Conservation (phyloP, 768 basidiomycete genomes). For the Boletellus sp. region DNA sequence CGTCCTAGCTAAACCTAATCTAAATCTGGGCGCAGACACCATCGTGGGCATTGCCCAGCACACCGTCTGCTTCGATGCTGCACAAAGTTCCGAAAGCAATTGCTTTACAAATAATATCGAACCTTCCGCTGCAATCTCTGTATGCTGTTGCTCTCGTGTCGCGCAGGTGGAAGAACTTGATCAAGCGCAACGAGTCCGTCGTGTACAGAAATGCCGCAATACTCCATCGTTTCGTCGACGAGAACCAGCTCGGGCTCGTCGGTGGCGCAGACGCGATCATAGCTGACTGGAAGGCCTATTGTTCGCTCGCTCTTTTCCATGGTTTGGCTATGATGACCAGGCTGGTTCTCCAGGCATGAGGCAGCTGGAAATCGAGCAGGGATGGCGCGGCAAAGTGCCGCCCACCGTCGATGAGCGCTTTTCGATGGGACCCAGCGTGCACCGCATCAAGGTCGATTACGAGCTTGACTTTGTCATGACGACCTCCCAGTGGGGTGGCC, state of each 20-base stretch:
- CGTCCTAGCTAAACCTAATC: no score
- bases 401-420: constrained; percentile 36
- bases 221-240: constrained; percentile 45
- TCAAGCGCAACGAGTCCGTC: constrained; percentile 42
- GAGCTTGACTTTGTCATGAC: constrained; percentile 54
- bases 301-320: constrained; percentile 33
- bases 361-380: constrained; percentile 41
- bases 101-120: constrained; percentile 44
- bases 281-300: constrained; percentile 55
- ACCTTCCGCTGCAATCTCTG: constrained; percentile 48
- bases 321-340: background rate
- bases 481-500: constrained; percentile 51
- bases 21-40: no score
- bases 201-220: constrained; percentile 58
- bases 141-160: constrained; percentile 35
- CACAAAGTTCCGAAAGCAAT: constrained; percentile 53
- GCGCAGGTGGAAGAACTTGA: constrained; percentile 45
- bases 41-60: no score
- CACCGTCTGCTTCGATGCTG: constrained; percentile 29
- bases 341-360: constrained; percentile 39
- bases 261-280: constrained; percentile 29
- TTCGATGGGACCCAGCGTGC: constrained; percentile 41
- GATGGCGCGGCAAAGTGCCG: constrained; percentile 53
- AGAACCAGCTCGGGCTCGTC: constrained; percentile 32
- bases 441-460: constrained; percentile 78